Evolutionary conservation across 306 rosid genomes (phyloP), one percentile per base, ranked within the genome.

Genomic region (Parietaria judaica): DNA sequence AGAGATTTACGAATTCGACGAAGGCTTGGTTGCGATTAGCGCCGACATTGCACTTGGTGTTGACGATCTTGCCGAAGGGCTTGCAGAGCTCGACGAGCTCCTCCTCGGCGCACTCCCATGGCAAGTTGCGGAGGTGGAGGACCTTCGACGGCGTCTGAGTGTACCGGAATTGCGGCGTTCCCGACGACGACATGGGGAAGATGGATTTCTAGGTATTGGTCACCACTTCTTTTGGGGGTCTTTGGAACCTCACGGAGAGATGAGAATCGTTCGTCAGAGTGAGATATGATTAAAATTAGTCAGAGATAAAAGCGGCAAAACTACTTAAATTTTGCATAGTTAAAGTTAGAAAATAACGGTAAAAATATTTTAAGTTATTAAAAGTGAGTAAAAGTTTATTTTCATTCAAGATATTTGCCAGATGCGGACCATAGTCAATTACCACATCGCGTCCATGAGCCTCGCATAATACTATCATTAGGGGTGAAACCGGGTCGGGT

Each of bases 21-120:
- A 89, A 89, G 49, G 97, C 97, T 65, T 89, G 97, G 71, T 89
- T 89, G 60, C 89, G 92, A 79, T 89, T 89, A 70, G 97, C 89
- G 62, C 97, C 97, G 56, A 89, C 97, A 79, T 89, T 89, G 74
- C 95, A 84, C 72, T 89, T 89, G 80, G 97, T 89, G 71, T 89
- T 89, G 70, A 89, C 92, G 78, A 89, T 89, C 80, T 72, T 86
- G n/a, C 97, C 95, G 63, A 89, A 89, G 59, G 95, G 97, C 68
- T 77, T 78, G 67, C 97, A 84, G 35, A 89, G 95, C 72, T 89
- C 86, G 47, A 51, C 52, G 63, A 89, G 95, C 79, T 89, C 97
- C 54, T 89, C 97, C 35, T 89, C 95, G 0, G 80, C 52, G 71
- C 97, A 89, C 75, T 89, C 95, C 95, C 97, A 86, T 3, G 97